phyloP scores from a whole-genome alignment of 352 stramenopile species.

The Elongisporangium undulatum region DNA sequence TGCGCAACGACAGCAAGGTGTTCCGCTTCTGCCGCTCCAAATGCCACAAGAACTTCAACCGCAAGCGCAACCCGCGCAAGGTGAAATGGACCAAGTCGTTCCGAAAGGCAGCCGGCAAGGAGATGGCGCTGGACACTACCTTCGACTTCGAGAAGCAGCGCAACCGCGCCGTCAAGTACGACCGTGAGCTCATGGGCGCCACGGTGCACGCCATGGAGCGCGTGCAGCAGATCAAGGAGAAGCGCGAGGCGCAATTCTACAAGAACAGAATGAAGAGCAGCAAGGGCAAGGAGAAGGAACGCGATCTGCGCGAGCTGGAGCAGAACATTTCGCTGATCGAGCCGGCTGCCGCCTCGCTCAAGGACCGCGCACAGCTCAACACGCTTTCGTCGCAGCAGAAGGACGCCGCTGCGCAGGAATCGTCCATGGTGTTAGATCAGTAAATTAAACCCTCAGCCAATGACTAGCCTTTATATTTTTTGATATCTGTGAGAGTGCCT shows the following conservation, averaged over 20 bases:
- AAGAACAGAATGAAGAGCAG: constrained; percentile 95
- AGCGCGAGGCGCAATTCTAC: constrained; percentile 96
- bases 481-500: background rate
- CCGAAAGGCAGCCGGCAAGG: constrained; percentile 97
- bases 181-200: constrained; percentile 98
- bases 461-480: constrained; percentile 4
- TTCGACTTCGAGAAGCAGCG: constrained; percentile 99
- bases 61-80: constrained; percentile 99
- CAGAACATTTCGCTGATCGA: constrained; percentile 86
- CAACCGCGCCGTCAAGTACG: constrained; percentile 99
- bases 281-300: constrained; percentile 74
- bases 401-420: constrained; percentile 47
- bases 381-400: constrained; percentile 35
- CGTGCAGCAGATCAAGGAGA: constrained; percentile 96
- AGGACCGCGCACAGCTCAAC: constrained; percentile 80
- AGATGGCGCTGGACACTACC: constrained; percentile 99
- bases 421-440: constrained; percentile 86
- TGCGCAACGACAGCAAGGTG: constrained; percentile 99
- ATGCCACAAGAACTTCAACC: constrained; percentile 99
- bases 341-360: constrained; percentile 59
- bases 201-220: constrained; percentile 98
- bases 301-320: constrained; percentile 79
- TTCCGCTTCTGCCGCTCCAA: constrained; percentile 99
- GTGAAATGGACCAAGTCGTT: constrained; percentile 99
- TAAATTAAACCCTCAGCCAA: constrained; percentile 57